A percentile compares a stretch with the other conserved stretches of the same genome.
Conservation (phyloP, 2,329 filamentous ascomycete species). For the Stylonectria norvegica region DNA sequence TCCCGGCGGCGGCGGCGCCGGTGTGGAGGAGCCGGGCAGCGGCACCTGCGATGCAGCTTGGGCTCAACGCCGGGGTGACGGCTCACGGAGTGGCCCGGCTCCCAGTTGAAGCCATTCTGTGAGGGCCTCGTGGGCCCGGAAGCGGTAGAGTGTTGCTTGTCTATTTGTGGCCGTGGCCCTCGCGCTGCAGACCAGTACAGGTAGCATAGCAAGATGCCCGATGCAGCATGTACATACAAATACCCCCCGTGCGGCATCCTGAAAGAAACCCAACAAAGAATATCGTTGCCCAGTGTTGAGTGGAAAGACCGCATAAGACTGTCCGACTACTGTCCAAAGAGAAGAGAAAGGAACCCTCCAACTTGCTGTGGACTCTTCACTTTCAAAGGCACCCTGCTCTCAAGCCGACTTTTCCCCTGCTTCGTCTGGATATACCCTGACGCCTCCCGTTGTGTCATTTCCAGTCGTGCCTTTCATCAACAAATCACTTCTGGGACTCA, state of each 20-base stretch:
- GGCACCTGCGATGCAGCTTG: slow-evolving; percentile 27
- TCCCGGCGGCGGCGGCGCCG: slow-evolving; percentile 12
- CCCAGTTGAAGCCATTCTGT: slow-evolving; percentile 13
- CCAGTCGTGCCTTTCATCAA: neutral
- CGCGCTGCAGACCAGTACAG: slow-evolving; percentile 16
- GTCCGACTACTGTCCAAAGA: slow-evolving; percentile 20
- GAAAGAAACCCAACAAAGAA: slow-evolving; percentile 26
- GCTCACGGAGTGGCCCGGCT: slow-evolving; percentile 22
- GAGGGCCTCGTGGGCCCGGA: slow-evolving; percentile 17
- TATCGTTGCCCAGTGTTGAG: slow-evolving; percentile 10
- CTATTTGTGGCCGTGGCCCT: slow-evolving; percentile 26
- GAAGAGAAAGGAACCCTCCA: slow-evolving; percentile 11
- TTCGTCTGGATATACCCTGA: slow-evolving; percentile 2
- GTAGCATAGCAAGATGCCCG: slow-evolving; percentile 11
- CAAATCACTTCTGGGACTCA: neutral
- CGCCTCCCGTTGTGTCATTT: slow-evolving; percentile 1
- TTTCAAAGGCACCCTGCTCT: slow-evolving; percentile 3
- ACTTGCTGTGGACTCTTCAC: slow-evolving; percentile 11
- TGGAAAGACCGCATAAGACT: slow-evolving; percentile 17
- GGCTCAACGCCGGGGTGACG: slow-evolving; percentile 17
- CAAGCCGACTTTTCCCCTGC: too few species aligned
- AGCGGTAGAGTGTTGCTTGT: slow-evolving; percentile 23
- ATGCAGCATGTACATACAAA: slow-evolving; percentile 17
- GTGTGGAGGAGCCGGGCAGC: slow-evolving; percentile 17
- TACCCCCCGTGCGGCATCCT: slow-evolving; percentile 16